Percentiles rank a stretch among this genome's conserved stretches.
These are phyloP conservation scores for Capsicum pubescens DNA, from an alignment of 257 asterid species.

Conservation along the genomic window DNA sequence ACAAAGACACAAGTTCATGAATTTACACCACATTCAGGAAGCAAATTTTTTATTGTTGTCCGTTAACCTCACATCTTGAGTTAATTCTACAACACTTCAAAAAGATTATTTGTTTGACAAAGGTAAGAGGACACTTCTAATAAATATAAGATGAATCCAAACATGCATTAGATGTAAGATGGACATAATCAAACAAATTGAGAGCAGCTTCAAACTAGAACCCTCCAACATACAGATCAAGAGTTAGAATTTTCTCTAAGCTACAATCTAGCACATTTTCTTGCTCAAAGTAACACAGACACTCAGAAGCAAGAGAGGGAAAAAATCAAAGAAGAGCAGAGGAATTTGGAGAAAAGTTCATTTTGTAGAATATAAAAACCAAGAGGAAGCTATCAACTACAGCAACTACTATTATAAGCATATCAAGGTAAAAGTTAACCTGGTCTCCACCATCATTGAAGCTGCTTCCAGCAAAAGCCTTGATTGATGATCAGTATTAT, in stretches of 20 bases:
- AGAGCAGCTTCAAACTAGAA: neutral
- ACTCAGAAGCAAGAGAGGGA: neutral
- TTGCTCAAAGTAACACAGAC: neutral
- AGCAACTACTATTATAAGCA: neutral
- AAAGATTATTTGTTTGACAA: neutral
- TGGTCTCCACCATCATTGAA: conserved; percentile 96
- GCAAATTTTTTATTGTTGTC: neutral
- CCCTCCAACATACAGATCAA: neutral
- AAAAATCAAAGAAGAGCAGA: neutral
- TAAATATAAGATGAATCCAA: neutral
- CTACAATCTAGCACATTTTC: neutral
- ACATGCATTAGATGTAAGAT: conserved; percentile 10
- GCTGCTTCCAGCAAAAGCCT: conserved; percentile 98
- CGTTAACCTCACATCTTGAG: neutral
- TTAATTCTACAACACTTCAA: conserved; percentile 1
- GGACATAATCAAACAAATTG: conserved; percentile 5
- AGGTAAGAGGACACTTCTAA: neutral
- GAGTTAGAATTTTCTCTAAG: neutral
- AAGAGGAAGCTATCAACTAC: conserved; percentile 8
- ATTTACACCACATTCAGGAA: neutral
- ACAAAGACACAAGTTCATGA: neutral
- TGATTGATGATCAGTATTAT: conserved; percentile 96
- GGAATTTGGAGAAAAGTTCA: neutral
- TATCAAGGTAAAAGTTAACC: conserved; percentile 43
- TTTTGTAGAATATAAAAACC: neutral